Evolutionary conservation across 495 filamentous ascomycete species (phyloP).

Genomic region (Apiosordaria backusii): DNA sequence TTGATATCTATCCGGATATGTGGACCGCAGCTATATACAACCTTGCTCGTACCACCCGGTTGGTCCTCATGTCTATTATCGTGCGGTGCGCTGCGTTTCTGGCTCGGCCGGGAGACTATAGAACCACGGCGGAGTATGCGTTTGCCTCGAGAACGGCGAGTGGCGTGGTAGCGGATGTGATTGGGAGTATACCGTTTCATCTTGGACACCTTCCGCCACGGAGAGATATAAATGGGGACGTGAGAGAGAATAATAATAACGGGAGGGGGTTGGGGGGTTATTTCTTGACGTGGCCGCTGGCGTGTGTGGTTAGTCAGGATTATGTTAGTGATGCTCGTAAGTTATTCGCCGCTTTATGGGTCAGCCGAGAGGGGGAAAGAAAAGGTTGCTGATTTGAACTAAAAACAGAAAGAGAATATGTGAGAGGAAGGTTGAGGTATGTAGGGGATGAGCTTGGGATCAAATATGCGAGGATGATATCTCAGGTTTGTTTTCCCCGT

Average conservation of each 20-base stretch:
- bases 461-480: constrained; percentile 46
- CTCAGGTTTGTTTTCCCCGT: constrained; percentile 18
- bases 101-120: constrained; percentile 49
- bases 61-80: constrained; percentile 44
- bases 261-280: constrained; percentile 47
- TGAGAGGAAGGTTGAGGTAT: constrained; percentile 41
- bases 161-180: constrained; percentile 47
- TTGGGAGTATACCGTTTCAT: constrained; percentile 51
- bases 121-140: constrained; percentile 53
- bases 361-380: neutral
- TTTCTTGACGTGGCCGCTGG: constrained; percentile 37
- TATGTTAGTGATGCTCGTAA: constrained; percentile 45
- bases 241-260: neutral
- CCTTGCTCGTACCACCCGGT: constrained; percentile 39
- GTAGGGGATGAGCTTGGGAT: constrained; percentile 49
- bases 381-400: neutral
- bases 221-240: constrained; percentile 4
- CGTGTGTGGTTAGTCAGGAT: constrained; percentile 44
- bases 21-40: constrained; percentile 50
- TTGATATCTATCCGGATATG: constrained; percentile 51
- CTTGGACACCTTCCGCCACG: constrained; percentile 45
- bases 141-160: constrained; percentile 36
- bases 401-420: constrained; percentile 40
- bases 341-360: neutral
- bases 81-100: constrained; percentile 53